Evolutionary conservation across 2,329 filamentous ascomycete species (phyloP).

Genomic region (Fusarium caatingaense): DNA sequence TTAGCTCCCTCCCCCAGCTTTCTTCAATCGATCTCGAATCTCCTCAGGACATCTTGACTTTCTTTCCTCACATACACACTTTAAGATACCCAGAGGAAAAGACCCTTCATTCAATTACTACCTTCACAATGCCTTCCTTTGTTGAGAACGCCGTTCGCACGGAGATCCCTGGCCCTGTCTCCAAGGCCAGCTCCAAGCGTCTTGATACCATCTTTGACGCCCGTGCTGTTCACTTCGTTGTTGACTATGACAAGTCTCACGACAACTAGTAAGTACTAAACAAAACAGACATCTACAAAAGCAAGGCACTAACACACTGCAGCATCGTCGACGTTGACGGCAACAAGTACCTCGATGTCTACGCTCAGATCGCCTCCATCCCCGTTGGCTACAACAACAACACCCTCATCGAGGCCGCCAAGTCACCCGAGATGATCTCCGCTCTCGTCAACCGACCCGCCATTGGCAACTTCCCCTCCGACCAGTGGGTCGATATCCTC

Average conservation of each 20-base stretch:
- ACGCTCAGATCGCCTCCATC: conserved; percentile 86
- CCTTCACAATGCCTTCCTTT: conserved; percentile 49
- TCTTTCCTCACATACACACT: conserved; percentile 22
- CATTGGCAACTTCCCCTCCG: conserved; percentile 82
- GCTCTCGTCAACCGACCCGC: conserved; percentile 83
- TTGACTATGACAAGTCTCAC: conserved; percentile 63
- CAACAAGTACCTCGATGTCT: conserved; percentile 64
- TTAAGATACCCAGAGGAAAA: conserved; percentile 32
- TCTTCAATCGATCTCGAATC: conserved; percentile 23
- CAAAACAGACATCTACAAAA: too few relatives aligned
- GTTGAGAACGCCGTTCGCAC: conserved; percentile 51
- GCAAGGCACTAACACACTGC: conserved; percentile 7
- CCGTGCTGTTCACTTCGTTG: conserved; percentile 63
- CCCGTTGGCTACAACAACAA: conserved; percentile 87
- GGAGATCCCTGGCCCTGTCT: conserved; percentile 55
- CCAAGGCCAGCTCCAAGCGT: conserved; percentile 54
- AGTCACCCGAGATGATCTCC: conserved; percentile 76
- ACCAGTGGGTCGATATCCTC: conserved; percentile 79
- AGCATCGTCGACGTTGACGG: conserved; percentile 62
- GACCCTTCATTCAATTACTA: conserved; percentile 2
- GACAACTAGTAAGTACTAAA: conserved; percentile 58
- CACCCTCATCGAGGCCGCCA: conserved; percentile 71
- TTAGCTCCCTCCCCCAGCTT: conserved; percentile 42
- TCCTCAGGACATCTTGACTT: conserved; percentile 34
- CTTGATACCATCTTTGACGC: conserved; percentile 64